Conservation (phyloP, 1,139 yeast genomes). For the Taiozyma sp. region DNA sequence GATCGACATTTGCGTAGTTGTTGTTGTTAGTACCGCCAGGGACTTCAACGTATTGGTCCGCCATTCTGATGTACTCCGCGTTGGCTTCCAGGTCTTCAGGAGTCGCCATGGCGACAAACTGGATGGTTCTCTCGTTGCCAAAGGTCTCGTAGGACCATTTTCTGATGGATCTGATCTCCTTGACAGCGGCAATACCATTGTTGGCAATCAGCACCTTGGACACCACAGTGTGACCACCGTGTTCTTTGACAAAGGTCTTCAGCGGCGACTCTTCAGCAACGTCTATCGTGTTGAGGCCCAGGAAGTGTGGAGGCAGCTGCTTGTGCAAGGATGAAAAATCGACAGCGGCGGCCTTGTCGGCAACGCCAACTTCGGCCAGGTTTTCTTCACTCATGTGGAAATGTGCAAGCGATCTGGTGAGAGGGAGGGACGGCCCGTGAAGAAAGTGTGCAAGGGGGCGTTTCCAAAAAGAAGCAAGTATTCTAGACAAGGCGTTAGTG, state of each 20-base stretch:
- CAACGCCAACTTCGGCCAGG: conserved; percentile 29
- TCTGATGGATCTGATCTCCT: conserved; percentile 93
- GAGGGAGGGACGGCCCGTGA: conserved; percentile 6
- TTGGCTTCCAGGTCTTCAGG: conserved; percentile 97
- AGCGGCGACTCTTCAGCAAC: conserved; percentile 67
- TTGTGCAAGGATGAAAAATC: conserved; percentile 31
- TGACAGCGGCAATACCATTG: conserved; percentile 98
- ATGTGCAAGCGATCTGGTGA: not conserved
- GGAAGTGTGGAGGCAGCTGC: conserved; percentile 61
- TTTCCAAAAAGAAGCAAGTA: not conserved
- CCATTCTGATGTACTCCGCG: conserved; percentile 98
- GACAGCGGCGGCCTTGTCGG: conserved; percentile 25
- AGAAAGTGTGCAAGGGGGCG: conserved; percentile 3
- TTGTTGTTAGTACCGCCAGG: conserved; percentile 99
- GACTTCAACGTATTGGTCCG: conserved; percentile 95
- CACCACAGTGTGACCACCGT: conserved; percentile 95
- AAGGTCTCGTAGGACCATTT: conserved; percentile 99
- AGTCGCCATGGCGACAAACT: conserved; percentile 97
- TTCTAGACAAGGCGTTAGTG: not conserved
- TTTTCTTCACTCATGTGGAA: conserved; percentile 33
- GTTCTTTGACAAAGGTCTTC: conserved; percentile 76
- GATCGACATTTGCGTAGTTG: conserved; percentile 95
- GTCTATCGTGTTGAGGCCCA: conserved; percentile 72
- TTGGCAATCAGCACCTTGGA: conserved; percentile 87
- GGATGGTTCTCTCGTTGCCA: conserved; percentile 90